Conservation (phyloP, 1,284 basidiomycete genomes). For the Melampsora larici-populina region DNA sequence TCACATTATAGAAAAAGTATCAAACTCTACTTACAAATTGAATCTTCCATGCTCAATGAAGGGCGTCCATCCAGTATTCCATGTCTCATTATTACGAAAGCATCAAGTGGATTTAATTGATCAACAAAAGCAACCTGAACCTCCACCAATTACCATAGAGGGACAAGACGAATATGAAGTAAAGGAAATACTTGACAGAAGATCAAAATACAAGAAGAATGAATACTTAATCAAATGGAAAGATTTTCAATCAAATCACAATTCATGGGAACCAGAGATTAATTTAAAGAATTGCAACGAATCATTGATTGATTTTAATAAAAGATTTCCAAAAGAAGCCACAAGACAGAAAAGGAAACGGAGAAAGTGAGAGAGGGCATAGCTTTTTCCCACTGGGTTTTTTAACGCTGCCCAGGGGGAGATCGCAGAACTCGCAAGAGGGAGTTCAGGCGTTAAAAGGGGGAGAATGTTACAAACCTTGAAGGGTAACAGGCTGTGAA, state of each 20-base stretch:
- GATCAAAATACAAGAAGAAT: neutral
- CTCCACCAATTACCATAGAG: neutral
- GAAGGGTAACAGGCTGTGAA: too few species aligned
- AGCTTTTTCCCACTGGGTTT: too few species aligned
- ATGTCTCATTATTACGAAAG: neutral
- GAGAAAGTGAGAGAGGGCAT: too few species aligned
- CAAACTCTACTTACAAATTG: neutral
- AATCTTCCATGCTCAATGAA: neutral
- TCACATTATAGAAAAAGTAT: constrained; percentile 44
- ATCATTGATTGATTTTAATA: neutral
- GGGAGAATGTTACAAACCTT: neutral
- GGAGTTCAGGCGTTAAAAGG: neutral
- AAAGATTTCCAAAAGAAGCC: neutral
- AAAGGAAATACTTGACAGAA: neutral
- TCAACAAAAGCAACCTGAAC: neutral
- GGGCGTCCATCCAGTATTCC: neutral
- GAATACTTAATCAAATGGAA: neutral
- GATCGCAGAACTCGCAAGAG: neutral
- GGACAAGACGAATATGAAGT: neutral
- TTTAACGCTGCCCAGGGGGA: neutral
- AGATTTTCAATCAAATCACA: neutral
- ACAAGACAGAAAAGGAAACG: neutral
- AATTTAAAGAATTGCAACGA: neutral
- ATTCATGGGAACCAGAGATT: too few species aligned
- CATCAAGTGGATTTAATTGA: neutral